Conservation (phyloP, 495 filamentous ascomycete species). For the Xylaria longipes region DNA sequence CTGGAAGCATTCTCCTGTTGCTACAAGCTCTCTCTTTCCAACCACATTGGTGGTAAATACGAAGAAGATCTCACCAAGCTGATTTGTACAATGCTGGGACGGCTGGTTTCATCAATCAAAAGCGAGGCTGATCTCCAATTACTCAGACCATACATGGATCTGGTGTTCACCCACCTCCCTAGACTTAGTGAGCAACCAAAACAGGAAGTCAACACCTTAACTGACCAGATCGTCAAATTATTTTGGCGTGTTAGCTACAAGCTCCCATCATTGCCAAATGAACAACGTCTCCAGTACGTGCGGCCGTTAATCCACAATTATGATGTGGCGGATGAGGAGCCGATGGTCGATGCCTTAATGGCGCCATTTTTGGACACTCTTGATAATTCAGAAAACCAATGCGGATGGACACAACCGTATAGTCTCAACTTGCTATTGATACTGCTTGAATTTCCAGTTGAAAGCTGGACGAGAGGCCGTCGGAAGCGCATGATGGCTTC, state of each 20-base stretch:
- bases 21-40: slow-evolving; percentile 45
- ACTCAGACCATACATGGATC: slow-evolving; percentile 30
- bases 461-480: slow-evolving; percentile 41
- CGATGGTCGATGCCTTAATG: slow-evolving; percentile 37
- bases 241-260: slow-evolving; percentile 32
- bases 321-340: slow-evolving; percentile 38
- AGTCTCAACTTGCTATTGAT: slow-evolving; percentile 28
- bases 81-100: slow-evolving; percentile 43
- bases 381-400: slow-evolving; percentile 29
- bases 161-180: slow-evolving; percentile 37
- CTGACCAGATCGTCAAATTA: slow-evolving; percentile 32
- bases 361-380: slow-evolving; percentile 32
- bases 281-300: slow-evolving; percentile 17
- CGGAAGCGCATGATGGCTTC: slow-evolving; percentile 47
- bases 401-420: slow-evolving; percentile 36
- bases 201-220: slow-evolving; percentile 27
- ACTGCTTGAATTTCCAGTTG: slow-evolving; percentile 31
- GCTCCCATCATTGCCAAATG: slow-evolving; percentile 8
- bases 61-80: slow-evolving; percentile 43
- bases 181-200: slow-evolving; percentile 32
- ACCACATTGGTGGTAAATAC: slow-evolving; percentile 42
- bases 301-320: slow-evolving; percentile 34
- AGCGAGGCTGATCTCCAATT: slow-evolving; percentile 20
- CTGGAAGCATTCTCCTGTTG: slow-evolving; percentile 53
- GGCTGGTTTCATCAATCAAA: slow-evolving; percentile 33